Evolutionary conservation across 1,139 yeast genomes (phyloP).

Genomic region (Blastobotrys persicus): DNA sequence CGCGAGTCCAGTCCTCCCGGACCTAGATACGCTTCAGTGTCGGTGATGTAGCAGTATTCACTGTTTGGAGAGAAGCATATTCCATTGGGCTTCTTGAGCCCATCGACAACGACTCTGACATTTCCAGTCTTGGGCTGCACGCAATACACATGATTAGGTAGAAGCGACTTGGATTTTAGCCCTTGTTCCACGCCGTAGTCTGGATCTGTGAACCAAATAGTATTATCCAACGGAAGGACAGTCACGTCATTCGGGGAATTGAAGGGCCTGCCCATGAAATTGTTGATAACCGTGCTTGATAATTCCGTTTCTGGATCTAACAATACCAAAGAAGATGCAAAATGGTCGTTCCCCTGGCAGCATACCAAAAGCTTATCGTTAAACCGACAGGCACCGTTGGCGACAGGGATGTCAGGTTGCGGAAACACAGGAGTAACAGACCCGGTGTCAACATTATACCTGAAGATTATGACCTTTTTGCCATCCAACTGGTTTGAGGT

Average conservation of each 20-base stretch:
- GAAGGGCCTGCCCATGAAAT: conserved; percentile 29
- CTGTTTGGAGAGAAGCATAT: conserved; percentile 31
- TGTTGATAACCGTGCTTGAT: conserved; percentile 19
- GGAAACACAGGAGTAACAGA: conserved; percentile 15
- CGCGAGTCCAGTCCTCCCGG: conserved; percentile 13
- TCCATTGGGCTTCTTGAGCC: conserved; percentile 29
- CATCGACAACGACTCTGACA: conserved; percentile 32
- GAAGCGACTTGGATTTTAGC: conserved; percentile 14
- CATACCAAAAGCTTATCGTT: conserved; percentile 26
- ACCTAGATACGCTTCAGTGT: conserved; percentile 26
- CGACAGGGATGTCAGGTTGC: conserved; percentile 22
- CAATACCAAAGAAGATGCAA: conserved; percentile 21
- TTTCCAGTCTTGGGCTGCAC: conserved; percentile 26
- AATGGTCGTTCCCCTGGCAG: conserved; percentile 24
- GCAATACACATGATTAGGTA: conserved; percentile 32
- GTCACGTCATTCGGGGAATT: conserved; percentile 33
- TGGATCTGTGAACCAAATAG: conserved; percentile 35
- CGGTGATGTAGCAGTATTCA: conserved; percentile 29
- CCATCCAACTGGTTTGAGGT: conserved; percentile 24
- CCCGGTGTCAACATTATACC: conserved; percentile 8
- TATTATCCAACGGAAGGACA: conserved; percentile 26
- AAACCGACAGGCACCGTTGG: conserved; percentile 27
- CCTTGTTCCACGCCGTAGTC: conserved; percentile 24
- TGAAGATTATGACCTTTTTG: conserved; percentile 13
- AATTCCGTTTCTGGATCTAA: conserved; percentile 22